Percentiles rank a stretch among this genome's conserved stretches.
Conservation (phyloP, 2,329 filamentous ascomycete species). For the Rhynchosporium graminicola region DNA sequence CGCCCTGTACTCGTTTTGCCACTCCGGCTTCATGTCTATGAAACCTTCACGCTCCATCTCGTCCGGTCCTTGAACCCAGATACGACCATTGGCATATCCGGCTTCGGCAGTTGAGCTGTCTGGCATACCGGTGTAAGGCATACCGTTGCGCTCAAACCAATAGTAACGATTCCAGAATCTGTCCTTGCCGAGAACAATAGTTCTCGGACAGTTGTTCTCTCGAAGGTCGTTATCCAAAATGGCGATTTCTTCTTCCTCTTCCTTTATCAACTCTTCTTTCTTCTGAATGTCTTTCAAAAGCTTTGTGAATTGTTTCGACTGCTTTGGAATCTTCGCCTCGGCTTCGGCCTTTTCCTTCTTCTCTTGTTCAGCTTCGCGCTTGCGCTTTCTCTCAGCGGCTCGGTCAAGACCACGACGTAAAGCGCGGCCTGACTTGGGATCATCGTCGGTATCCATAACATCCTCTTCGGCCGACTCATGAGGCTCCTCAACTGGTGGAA, state of each 20-base stretch:
- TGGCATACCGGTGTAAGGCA: constrained; percentile 90
- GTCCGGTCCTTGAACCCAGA: constrained; percentile 96
- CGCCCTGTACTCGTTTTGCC: constrained; percentile 72
- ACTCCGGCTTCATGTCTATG: constrained; percentile 72
- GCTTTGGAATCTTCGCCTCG: constrained; percentile 65
- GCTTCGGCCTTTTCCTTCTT: constrained; percentile 61
- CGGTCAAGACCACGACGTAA: constrained; percentile 66
- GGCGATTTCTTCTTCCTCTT: constrained; percentile 82
- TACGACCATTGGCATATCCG: constrained; percentile 87
- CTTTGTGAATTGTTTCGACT: constrained; percentile 86
- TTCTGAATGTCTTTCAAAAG: constrained; percentile 87
- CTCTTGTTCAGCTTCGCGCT: constrained; percentile 72
- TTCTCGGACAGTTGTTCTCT: constrained; percentile 90
- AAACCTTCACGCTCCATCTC: constrained; percentile 84
- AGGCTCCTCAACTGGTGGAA: constrained; percentile 58
- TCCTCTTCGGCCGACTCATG: constrained; percentile 57
- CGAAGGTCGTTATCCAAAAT: constrained; percentile 88
- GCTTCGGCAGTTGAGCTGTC: constrained; percentile 84
- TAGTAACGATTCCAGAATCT: constrained; percentile 98
- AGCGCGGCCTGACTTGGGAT: constrained; percentile 56
- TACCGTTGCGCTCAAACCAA: constrained; percentile 98
- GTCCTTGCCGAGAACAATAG: constrained; percentile 86
- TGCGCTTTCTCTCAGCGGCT: constrained; percentile 71
- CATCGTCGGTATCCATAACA: constrained; percentile 69
- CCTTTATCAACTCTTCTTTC: constrained; percentile 76